A percentile compares a stretch with the other conserved stretches of the same genome.
Evolutionary conservation across 2,329 filamentous ascomycete species (phyloP).

Genomic region (Claviceps cyperi): DNA sequence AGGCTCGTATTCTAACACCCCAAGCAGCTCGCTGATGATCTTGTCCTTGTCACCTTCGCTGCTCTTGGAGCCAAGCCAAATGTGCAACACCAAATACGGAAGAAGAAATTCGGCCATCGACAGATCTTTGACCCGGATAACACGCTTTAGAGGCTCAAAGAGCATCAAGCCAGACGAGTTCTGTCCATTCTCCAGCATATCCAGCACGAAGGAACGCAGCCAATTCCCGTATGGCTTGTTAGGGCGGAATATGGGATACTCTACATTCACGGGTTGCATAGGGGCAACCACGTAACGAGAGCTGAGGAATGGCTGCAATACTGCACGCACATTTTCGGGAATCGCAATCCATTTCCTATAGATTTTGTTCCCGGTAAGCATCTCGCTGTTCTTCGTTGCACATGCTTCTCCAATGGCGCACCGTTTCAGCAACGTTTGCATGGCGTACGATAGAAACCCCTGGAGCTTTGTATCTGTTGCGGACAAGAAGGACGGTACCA

Average conservation of each 20-base stretch:
- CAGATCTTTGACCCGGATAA: conserved; percentile 74
- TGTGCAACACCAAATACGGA: conserved; percentile 73
- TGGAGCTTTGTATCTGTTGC: conserved; percentile 78
- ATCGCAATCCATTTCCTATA: conserved; percentile 66
- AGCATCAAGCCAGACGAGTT: conserved; percentile 60
- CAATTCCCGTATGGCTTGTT: conserved; percentile 61
- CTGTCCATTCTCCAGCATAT: conserved; percentile 66
- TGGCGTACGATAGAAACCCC: conserved; percentile 82
- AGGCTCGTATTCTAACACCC: conserved; percentile 52
- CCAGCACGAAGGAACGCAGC: conserved; percentile 67
- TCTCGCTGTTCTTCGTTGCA: conserved; percentile 23
- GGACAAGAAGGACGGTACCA: conserved; percentile 85
- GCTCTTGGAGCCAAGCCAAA: conserved; percentile 55
- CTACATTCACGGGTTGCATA: conserved; percentile 38
- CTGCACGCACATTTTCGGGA: conserved; percentile 63
- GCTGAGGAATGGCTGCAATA: conserved; percentile 73
- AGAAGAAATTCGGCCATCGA: conserved; percentile 78
- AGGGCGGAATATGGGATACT: conserved; percentile 66
- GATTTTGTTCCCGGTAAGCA: conserved; percentile 38
- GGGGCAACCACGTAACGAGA: conserved; percentile 67
- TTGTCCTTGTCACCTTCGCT: conserved; percentile 47
- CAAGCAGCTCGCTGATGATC: conserved; percentile 59
- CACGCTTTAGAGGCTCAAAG: conserved; percentile 67
- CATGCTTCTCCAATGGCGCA: conserved; percentile 54
- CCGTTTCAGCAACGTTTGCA: conserved; percentile 77